Base-by-base conservation (phyloP, 2,329 filamentous ascomycete genomes). In the Exophiala aquamarina region DNA sequence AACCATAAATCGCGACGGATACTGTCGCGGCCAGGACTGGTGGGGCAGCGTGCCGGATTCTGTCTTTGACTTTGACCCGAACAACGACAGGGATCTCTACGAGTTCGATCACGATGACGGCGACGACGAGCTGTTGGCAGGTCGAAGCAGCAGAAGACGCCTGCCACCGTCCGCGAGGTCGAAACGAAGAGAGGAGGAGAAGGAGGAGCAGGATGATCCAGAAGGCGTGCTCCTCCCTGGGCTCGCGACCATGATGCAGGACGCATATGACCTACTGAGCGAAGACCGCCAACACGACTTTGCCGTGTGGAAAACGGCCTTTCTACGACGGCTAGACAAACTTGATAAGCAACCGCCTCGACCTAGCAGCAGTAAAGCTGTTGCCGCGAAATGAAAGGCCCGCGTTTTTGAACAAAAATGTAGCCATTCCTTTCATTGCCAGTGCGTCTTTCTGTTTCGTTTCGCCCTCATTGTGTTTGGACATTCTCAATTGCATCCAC, bases 1-100 rank as follows among this genome's bases (percentile, higher is more conserved):
- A 15, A 68, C 78, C 47, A 75, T 87, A 33, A 76, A 68, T 54
- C 62, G 65, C 15, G 64, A 69, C 17, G 64, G 64, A 2, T 78
- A 74, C 71, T 67, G 77, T 14, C 73, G 79, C 75, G 84, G 64
- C 3, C 64, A 77, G 41, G 83, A 87, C 59, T 89, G 85, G 85
- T 87, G 87, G 50, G 68, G 74, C 20, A 81, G 86, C 54, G 74
- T 75, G 34, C 68, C 70, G 6, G 59, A 58, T 37, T 47, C 40
- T 31, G 49, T 83, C 23, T 66, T 72, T 26, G 65, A 65, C 15
- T 49, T 54, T 42, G 47, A 49, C 28, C 47, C 52, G 21, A 10
- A 32, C n/a, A 50, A 58, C 62, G 44, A 53, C 56, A 54, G 49
- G 9, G 49, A 44, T n/a, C n/a, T n/a, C n/a, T n/a, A n/a, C n/a